phyloP scores from a whole-genome alignment of 306 rosid genomes.

The Dicorynia guianensis region DNA sequence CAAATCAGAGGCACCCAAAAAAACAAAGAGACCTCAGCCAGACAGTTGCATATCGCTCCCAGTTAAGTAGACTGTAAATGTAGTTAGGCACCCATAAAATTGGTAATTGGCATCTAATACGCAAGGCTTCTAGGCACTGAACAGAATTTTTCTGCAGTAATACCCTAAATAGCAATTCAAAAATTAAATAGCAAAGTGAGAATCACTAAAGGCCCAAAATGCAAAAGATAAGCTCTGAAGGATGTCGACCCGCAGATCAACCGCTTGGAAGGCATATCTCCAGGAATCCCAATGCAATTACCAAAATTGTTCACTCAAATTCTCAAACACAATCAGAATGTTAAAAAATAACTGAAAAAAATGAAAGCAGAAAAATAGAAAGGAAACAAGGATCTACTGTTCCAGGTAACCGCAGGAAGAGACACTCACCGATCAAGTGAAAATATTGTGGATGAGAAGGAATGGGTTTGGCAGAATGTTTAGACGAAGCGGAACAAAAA shows the following conservation, averaged over 20 bases:
- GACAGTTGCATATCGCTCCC: too few relatives aligned
- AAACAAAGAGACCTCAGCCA: background rate
- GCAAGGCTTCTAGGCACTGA: too few relatives aligned
- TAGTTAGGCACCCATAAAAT: too few relatives aligned
- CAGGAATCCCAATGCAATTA: background rate
- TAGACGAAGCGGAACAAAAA: background rate
- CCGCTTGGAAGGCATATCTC: too few relatives aligned
- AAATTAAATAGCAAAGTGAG: too few relatives aligned
- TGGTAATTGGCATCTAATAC: too few relatives aligned
- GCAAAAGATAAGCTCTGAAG: too few relatives aligned
- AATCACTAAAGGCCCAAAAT: too few relatives aligned
- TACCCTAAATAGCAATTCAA: too few relatives aligned
- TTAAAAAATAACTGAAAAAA: background rate
- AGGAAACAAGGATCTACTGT: background rate
- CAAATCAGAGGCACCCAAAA: background rate
- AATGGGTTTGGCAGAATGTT: background rate
- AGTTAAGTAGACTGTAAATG: too few relatives aligned
- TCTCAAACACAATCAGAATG: background rate
- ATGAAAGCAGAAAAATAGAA: background rate
- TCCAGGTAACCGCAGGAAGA: background rate
- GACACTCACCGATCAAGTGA: slow-evolving; percentile 30
- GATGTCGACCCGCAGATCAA: too few relatives aligned
- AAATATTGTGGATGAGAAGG: slow-evolving; percentile 19
- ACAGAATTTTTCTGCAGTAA: too few relatives aligned
- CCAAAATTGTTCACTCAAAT: background rate